Evolutionary conservation across 768 basidiomycete genomes (phyloP).

Genomic region (Nevesoporus exiguus): DNA sequence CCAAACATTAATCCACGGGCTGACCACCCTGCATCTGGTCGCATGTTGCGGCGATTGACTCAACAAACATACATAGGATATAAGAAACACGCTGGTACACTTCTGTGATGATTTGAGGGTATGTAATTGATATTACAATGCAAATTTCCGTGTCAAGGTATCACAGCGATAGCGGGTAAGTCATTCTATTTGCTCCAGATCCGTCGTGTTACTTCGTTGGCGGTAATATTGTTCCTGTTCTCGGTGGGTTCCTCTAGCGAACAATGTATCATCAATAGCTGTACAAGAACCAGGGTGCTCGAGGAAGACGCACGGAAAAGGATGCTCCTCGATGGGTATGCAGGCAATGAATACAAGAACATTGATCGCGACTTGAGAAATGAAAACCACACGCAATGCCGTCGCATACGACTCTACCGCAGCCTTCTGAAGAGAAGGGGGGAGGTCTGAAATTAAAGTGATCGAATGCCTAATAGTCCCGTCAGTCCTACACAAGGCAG

Average conservation of each 20-base stretch:
- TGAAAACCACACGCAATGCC: conserved; percentile 79
- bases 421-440: conserved; percentile 49
- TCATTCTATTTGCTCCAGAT: conserved; percentile 18
- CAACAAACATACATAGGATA: conserved; percentile 8
- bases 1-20: neutral
- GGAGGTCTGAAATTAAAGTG: conserved; percentile 62
- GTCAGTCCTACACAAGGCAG: conserved; percentile 14
- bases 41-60: conserved; percentile 1
- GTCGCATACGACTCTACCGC: conserved; percentile 77
- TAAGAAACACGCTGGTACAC: conserved; percentile 21
- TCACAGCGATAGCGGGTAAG: conserved; percentile 13
- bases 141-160: conserved; percentile 27
- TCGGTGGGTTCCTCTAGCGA: conserved; percentile 53
- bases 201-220: conserved; percentile 29
- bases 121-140: conserved; percentile 28
- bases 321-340: conserved; percentile 73
- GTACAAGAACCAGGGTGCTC: conserved; percentile 9
- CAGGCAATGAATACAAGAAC: conserved; percentile 64
- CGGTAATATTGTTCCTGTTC: conserved; percentile 59
- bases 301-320: conserved; percentile 41
- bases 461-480: conserved; percentile 56
- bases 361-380: conserved; percentile 69
- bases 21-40: neutral
- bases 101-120: conserved; percentile 20
- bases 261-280: conserved; percentile 14